Evolutionary conservation across 495 filamentous ascomycete genomes (phyloP), one percentile per base, ranked within the genome.

Genomic region (Daldinia childiae): DNA sequence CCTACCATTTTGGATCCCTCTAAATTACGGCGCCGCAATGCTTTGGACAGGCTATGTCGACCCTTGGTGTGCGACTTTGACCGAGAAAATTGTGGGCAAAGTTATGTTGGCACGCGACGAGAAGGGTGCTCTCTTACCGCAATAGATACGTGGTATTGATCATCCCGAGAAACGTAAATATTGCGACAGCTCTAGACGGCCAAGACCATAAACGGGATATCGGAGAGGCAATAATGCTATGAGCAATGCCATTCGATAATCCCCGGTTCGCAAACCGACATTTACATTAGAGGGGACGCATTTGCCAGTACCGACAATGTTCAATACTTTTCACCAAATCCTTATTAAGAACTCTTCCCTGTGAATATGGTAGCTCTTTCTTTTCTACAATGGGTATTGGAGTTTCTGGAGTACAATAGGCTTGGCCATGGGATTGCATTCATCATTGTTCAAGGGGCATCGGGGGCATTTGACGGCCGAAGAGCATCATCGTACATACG

Each of bases 11-110:
- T 92, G 88, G 86, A 85, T 90, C 58, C 81, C 79, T 1, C 71
- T 90, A 5, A 80, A 90, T 0, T 90, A 91, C 72, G 75, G 80
- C 19, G 75, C 76, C n/a, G 88, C 89, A 0, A 80, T 86, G 69
- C 70, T 87, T 15, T 92, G 90, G 90, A 90, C 89, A 0, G 85
- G 79, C 5, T 87, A 90, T 60, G 87, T 92, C 0, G 90, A 92
- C 76, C 82, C 86, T 0, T 87, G 84, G 72, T 92, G 90, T 78
- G 90, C 88, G 36, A 79, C 76, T 11, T 63, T 89, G 19, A 91
- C 90, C 1, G 82, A 88, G 78, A 84, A 81, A 72, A 66, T 90
- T 41, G 89, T 90, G 67, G 77, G 79, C 19, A 79, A 81, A 36
- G 81, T 87, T 58, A 89, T 87, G 77, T 79, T 82, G 30, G 78